These are phyloP conservation scores for Schizochytrium sp. DNA, from an alignment of 108 stramenopile species.

Conservation along the genomic window DNA sequence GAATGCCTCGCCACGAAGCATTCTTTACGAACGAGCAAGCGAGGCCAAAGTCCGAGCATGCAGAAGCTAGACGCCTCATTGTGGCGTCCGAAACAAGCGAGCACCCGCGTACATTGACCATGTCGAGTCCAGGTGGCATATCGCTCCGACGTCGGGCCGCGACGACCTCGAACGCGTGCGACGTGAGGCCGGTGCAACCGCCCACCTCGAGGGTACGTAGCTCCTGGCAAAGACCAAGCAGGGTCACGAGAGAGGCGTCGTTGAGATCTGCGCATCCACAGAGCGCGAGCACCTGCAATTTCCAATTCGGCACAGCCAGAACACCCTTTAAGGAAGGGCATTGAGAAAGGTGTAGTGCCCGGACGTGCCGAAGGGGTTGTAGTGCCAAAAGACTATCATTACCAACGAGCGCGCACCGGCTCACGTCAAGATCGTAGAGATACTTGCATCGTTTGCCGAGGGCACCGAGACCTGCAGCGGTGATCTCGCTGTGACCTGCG, in stretches of 20 bases:
- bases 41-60: neutral
- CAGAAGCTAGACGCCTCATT: neutral
- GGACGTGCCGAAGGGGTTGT: neutral
- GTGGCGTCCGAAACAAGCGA: neutral
- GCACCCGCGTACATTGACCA: neutral
- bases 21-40: neutral
- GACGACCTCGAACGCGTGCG: neutral
- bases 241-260: neutral
- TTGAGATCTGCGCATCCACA: neutral
- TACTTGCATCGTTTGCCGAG: neutral
- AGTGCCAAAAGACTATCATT: neutral
- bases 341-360: neutral
- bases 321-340: neutral
- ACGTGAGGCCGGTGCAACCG: neutral
- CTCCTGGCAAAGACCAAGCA: neutral
- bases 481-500: neutral
- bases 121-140: neutral
- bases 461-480: neutral
- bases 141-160: neutral
- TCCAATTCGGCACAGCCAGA: neutral
- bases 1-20: neutral
- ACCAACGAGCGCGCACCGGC: neutral
- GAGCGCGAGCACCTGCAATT: neutral
- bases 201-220: neutral
- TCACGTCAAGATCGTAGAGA: neutral